phyloP scores from a whole-genome alignment of 306 rosid genomes.

The Quercus berberidifolia region DNA sequence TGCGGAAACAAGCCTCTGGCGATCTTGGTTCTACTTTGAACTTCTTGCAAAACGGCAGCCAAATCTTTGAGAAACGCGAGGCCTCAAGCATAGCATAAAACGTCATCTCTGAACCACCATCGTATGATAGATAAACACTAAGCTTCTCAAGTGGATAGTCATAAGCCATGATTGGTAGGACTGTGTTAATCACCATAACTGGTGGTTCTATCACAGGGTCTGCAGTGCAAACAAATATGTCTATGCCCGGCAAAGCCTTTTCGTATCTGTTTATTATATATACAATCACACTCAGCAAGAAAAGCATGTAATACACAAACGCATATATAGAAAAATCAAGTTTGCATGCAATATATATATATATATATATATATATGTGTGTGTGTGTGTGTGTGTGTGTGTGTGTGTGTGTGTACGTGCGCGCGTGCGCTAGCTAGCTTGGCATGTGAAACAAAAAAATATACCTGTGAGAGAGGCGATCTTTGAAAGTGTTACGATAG shows the following conservation, averaged over 20 bases:
- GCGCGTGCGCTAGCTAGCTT: too few species aligned
- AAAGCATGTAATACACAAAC: neutral
- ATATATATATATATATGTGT: too few species aligned
- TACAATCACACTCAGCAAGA: neutral
- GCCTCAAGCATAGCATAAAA: neutral
- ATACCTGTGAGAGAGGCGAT: neutral
- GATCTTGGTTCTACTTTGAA: neutral
- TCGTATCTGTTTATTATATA: neutral
- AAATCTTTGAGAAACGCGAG: neutral
- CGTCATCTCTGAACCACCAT: neutral
- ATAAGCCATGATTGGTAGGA: neutral
- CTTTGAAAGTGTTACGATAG: constrained; percentile 7
- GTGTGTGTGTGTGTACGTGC: too few species aligned
- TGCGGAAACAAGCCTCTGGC: neutral
- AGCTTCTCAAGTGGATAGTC: neutral
- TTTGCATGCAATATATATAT: too few species aligned
- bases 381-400: too few species aligned
- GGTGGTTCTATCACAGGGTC: neutral
- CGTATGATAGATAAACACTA: neutral
- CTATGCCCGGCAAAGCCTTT: neutral
- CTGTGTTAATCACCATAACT: neutral
- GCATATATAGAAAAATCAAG: too few species aligned
- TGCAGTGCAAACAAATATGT: neutral
- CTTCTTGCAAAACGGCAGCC: constrained; percentile 5
- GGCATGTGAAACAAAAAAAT: neutral